Percentiles rank a stretch among this genome's conserved stretches.
Conservation (phyloP, 2,329 filamentous ascomycete species). For the Parastagonospora avenae region DNA sequence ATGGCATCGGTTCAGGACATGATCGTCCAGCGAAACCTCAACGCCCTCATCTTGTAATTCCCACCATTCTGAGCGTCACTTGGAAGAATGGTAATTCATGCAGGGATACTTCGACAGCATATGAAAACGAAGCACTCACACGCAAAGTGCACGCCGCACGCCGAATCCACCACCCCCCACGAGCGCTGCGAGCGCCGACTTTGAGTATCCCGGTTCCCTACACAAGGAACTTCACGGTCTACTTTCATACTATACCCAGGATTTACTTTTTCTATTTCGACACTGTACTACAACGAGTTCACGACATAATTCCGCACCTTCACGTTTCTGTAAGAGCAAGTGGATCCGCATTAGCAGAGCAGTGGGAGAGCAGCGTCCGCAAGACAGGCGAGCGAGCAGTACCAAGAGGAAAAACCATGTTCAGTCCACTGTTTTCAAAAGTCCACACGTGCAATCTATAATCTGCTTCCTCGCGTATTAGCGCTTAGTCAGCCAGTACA, state of each 20-base stretch:
- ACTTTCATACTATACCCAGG: constrained; percentile 35
- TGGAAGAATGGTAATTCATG: constrained; percentile 3
- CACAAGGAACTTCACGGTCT: constrained; percentile 1
- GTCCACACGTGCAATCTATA: neutral
- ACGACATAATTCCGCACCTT: constrained; percentile 19
- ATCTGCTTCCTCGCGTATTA: too few relatives aligned
- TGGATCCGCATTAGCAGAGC: constrained; percentile 12
- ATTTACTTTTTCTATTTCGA: constrained; percentile 23
- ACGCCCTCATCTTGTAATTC: constrained; percentile 52
- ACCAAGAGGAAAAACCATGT: neutral
- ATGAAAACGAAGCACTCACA: neutral
- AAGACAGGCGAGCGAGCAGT: constrained; percentile 10
- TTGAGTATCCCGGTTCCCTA: neutral
- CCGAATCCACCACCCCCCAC: neutral
- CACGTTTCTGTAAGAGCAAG: constrained; percentile 10
- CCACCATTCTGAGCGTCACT: neutral
- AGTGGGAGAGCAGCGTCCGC: constrained; percentile 7
- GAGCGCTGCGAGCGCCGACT: neutral
- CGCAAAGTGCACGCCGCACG: neutral
- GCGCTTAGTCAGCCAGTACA: too few relatives aligned
- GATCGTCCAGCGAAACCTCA: constrained; percentile 60
- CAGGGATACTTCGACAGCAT: neutral
- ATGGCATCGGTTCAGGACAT: constrained; percentile 60
- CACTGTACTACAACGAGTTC: constrained; percentile 25
- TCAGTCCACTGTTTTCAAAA: constrained; percentile 1